Conservation (phyloP, 2,329 filamentous ascomycete species). For the Colletotrichum limetticola region DNA sequence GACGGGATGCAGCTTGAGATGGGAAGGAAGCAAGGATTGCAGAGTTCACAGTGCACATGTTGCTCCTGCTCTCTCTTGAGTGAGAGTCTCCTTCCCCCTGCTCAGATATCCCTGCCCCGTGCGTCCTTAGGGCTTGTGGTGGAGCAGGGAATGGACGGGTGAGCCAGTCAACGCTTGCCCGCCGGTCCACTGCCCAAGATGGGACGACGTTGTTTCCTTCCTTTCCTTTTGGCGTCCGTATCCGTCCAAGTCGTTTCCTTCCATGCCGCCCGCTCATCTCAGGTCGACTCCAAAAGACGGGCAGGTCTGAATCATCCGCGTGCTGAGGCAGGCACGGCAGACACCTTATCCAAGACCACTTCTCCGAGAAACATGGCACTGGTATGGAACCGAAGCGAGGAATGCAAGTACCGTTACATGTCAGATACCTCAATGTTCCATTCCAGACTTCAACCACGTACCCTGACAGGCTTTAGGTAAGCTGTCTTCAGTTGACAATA, state of each 20-base stretch:
- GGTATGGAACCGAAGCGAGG: background rate
- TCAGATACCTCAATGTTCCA: background rate
- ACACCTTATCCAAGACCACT: background rate
- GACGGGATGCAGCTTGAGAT: background rate
- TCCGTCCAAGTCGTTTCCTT: slow-evolving; percentile 12
- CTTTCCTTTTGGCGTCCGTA: slow-evolving; percentile 9
- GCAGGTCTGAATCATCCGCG: background rate
- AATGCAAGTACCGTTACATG: background rate
- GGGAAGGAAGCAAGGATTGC: background rate
- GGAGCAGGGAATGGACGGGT: slow-evolving; percentile 15
- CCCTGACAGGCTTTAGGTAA: background rate
- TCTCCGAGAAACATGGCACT: background rate
- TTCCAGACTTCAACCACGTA: no score
- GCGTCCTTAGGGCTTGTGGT: background rate
- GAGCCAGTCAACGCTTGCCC: slow-evolving; percentile 23
- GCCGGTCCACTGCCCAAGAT: slow-evolving; percentile 33
- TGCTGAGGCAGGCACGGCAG: background rate
- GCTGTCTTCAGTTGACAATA: background rate
- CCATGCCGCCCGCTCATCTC: background rate
- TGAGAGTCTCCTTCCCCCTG: background rate
- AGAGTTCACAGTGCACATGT: slow-evolving; percentile 3
- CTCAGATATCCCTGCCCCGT: background rate
- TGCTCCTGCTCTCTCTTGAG: background rate
- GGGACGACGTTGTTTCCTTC: slow-evolving; percentile 32
- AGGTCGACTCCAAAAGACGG: background rate